phyloP scores from a whole-genome alignment of 768 basidiomycete species.

The Myochromella boudieri region DNA sequence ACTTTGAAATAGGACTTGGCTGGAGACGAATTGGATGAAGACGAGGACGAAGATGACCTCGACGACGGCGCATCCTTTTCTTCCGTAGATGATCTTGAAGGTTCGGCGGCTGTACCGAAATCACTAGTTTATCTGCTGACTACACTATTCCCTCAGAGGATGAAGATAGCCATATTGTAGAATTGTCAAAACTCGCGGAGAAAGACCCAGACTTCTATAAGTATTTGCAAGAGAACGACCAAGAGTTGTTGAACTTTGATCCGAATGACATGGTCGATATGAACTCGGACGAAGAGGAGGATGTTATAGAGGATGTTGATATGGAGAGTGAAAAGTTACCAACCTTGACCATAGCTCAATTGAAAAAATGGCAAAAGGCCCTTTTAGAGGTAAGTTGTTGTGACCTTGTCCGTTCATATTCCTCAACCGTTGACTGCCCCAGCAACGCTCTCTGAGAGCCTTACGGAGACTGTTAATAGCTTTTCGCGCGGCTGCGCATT shows the following conservation, averaged over 20 bases:
- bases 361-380: constrained; percentile 86
- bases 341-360: constrained; percentile 64
- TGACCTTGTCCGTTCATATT: background rate
- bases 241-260: constrained; percentile 83
- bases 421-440: background rate
- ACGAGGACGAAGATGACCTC: constrained; percentile 41
- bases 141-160: constrained; percentile 47
- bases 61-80: constrained; percentile 69
- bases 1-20: constrained; percentile 21
- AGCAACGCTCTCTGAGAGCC: constrained; percentile 86
- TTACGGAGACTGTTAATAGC: constrained; percentile 84
- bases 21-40: constrained; percentile 26
- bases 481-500: constrained; percentile 86
- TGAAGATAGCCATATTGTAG: constrained; percentile 71
- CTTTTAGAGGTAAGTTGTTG: constrained; percentile 64
- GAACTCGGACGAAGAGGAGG: constrained; percentile 46
- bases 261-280: constrained; percentile 37
- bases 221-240: constrained; percentile 94
- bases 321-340: constrained; percentile 50
- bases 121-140: constrained; percentile 2
- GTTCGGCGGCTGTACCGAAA: constrained; percentile 29
- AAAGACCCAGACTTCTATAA: constrained; percentile 99
- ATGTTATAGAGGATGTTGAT: constrained; percentile 38
- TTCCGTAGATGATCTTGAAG: constrained; percentile 78
- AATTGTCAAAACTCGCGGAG: constrained; percentile 86